phyloP scores from a whole-genome alignment of 2,329 filamentous ascomycete species.

The Neoarthrinium moseri region DNA sequence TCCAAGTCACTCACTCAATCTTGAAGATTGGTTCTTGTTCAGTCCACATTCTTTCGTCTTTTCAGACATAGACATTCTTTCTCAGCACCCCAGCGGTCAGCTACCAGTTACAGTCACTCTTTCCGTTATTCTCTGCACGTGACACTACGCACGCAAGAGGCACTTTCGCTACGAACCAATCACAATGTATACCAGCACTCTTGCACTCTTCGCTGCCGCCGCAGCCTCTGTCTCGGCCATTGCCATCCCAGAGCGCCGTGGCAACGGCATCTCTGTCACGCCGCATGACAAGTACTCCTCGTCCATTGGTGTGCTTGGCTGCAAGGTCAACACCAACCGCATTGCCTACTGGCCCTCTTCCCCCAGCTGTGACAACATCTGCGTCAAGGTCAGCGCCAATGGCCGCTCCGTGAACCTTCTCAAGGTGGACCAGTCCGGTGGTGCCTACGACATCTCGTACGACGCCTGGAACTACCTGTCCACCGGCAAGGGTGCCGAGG shows the following conservation, averaged over 20 bases:
- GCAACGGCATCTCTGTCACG: conserved; percentile 37
- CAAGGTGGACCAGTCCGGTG: conserved; percentile 53
- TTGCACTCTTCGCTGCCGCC: conserved; percentile 15
- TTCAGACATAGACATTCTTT: too few relatives aligned
- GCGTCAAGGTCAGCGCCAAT: conserved; percentile 49
- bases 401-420: conserved; percentile 56
- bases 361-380: conserved; percentile 55
- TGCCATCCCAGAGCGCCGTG: conserved; percentile 16
- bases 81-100: too few relatives aligned
- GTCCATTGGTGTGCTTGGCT: conserved; percentile 57
- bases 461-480: conserved; percentile 60
- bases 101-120: too few relatives aligned
- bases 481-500: conserved; percentile 47
- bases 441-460: conserved; percentile 58
- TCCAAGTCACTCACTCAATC: too few relatives aligned
- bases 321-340: conserved; percentile 60
- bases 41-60: too few relatives aligned
- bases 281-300: conserved; percentile 57
- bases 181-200: conserved; percentile 16
- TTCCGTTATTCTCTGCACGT: too few relatives aligned
- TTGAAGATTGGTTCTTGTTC: too few relatives aligned
- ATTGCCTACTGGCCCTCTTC: conserved; percentile 58
- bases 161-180: too few relatives aligned
- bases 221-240: conserved; percentile 12
- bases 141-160: too few relatives aligned